Evolutionary conservation across 345 rosid species (phyloP), one percentile per base, ranked within the genome.

Genomic region (Adansonia digitata): DNA sequence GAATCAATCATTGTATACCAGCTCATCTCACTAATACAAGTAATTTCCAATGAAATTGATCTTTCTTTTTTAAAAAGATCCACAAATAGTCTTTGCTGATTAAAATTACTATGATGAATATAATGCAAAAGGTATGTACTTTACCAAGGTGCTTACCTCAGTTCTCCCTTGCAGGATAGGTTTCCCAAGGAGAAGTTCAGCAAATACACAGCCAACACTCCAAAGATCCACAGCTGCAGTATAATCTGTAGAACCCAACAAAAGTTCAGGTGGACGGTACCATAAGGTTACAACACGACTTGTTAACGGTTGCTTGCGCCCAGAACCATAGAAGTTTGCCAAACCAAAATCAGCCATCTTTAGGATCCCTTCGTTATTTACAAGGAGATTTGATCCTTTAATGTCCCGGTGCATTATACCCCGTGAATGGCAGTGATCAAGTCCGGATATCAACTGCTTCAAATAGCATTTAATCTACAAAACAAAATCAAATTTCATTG

Each of bases 181-280:
- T 78, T 88, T 93, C 42, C 96, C 92, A 5, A 85, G 84, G 78
- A 93, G 93, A 72, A 95, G 85, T 74, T 95, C 99, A 17, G 99
- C 97, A 71, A 95, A 95, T 64, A 95, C 98, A 81, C 98, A 95
- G 69, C 99, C 99, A 66, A 93, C 96, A 82, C 99, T 95, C 99
- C 99, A 95, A 20, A 95, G 81, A 81, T 95, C 99, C 75, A 95
- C 97, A 51, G 95, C 82, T 20, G 93, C 85, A 75, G 91, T 95
- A 83, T 95, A 92, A 79, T 90, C 93, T 18, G 98, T 90, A 62
- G 99, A 89, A 26, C 97, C 99, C 1, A 95, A 89, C 77, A 94
- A 84, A 81, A 94, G 95, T 40, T 94, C 98, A 1, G 98, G 99
- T 55, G 99, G 99, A 64, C 99, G 98, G 78, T 95, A 95, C 99